These are phyloP conservation scores for Mycena citricolor DNA, from an alignment of 1,284 basidiomycete species.

Conservation along the genomic window DNA sequence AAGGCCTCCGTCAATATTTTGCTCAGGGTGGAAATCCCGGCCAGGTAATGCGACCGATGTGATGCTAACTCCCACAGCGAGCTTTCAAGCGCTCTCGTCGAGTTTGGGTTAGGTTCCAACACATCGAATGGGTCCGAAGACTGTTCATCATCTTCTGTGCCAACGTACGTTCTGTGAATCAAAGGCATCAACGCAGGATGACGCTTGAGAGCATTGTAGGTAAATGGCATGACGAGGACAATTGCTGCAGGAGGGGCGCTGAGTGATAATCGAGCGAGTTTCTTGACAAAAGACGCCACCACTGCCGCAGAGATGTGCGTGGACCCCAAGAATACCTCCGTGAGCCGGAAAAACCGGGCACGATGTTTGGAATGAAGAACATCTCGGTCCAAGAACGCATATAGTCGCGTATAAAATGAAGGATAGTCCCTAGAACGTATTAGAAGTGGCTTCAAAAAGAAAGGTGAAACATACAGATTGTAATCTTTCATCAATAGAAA, in stretches of 20 bases:
- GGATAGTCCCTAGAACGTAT: slow-evolving; percentile 80
- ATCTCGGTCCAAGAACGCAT: slow-evolving; percentile 83
- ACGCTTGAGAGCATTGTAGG: slow-evolving; percentile 91
- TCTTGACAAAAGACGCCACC: slow-evolving; percentile 93
- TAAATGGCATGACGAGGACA: slow-evolving; percentile 89
- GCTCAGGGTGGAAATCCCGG: slow-evolving; percentile 80
- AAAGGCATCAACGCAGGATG: slow-evolving; percentile 92
- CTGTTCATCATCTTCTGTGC: slow-evolving; percentile 35
- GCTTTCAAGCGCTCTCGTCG: slow-evolving; percentile 79
- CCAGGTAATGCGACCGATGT: slow-evolving; percentile 83
- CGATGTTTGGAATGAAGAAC: slow-evolving; percentile 92
- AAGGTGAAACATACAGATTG: slow-evolving; percentile 70
- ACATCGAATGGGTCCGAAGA: slow-evolving; percentile 71
- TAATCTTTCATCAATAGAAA: slow-evolving; percentile 92
- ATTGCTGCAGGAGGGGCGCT: slow-evolving; percentile 88
- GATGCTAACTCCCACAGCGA: slow-evolving; percentile 92
- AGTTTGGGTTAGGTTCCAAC: slow-evolving; percentile 70
- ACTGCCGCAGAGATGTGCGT: slow-evolving; percentile 89
- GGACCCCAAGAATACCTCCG: slow-evolving; percentile 88
- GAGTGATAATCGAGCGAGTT: slow-evolving; percentile 82
- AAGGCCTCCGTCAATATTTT: slow-evolving; percentile 91
- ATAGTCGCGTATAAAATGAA: slow-evolving; percentile 92
- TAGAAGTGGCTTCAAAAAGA: slow-evolving; percentile 6
- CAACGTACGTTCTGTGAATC: slow-evolving; percentile 81
- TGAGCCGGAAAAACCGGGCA: slow-evolving; percentile 92